Evolutionary conservation across 1,284 basidiomycete species (phyloP).

Genomic region (Takashimella koratensis): DNA sequence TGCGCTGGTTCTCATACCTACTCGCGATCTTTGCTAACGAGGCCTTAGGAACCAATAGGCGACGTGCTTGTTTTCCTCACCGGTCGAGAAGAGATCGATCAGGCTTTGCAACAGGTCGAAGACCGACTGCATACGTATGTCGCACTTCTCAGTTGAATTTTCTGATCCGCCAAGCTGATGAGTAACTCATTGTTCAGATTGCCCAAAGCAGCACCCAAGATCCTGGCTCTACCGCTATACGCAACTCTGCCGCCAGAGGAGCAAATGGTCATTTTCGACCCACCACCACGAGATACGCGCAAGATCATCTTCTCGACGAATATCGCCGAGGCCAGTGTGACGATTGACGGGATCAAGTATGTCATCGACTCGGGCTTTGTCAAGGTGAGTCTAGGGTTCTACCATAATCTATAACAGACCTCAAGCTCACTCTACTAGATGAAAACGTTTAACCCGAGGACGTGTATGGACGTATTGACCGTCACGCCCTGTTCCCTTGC

Average conservation of each 20-base stretch:
- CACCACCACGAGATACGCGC: constrained; percentile 66
- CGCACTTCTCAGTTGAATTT: constrained; percentile 6
- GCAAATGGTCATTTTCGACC: constrained; percentile 78
- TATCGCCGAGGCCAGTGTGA: constrained; percentile 95
- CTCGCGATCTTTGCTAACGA: no score
- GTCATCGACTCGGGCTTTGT: constrained; percentile 96
- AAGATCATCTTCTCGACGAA: constrained; percentile 94
- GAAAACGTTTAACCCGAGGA: constrained; percentile 75
- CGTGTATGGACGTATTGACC: constrained; percentile 73
- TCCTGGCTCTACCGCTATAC: constrained; percentile 75
- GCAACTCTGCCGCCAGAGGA: constrained; percentile 82
- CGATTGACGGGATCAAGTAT: constrained; percentile 90
- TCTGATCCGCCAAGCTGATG: neutral
- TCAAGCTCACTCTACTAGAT: constrained; percentile 55
- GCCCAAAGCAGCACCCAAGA: constrained; percentile 59
- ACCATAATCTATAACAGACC: constrained; percentile 12
- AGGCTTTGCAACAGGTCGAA: constrained; percentile 72
- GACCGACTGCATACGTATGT: constrained; percentile 72
- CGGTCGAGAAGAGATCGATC: constrained; percentile 94
- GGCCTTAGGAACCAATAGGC: constrained; percentile 64
- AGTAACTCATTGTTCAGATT: constrained; percentile 53
- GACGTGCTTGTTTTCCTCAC: constrained; percentile 93
- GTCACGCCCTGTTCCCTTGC: constrained; percentile 76
- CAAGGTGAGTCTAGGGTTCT: constrained; percentile 59
- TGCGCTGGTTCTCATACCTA: neutral